Conservation (phyloP, 2,329 filamentous ascomycete species). For the Sarocladium strictum region DNA sequence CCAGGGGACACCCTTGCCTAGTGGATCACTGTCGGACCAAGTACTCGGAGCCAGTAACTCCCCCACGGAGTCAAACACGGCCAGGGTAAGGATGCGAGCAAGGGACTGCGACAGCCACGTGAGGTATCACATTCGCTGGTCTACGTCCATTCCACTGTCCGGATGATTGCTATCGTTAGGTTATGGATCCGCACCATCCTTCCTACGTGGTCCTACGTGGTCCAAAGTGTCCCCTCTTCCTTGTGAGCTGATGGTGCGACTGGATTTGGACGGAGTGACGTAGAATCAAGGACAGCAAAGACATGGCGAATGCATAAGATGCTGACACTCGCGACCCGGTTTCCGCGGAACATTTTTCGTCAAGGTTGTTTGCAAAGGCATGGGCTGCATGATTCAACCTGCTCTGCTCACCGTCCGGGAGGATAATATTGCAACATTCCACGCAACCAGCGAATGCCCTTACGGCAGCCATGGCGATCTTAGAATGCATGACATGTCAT, state of each 20-base stretch:
- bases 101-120: neutral
- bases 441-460: too few species aligned
- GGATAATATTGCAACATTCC: too few species aligned
- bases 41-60: conserved; percentile 1
- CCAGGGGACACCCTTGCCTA: neutral
- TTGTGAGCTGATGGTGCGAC: too few species aligned
- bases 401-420: too few species aligned
- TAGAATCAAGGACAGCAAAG: too few species aligned
- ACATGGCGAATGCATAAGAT: too few species aligned
- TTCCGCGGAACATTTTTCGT: too few species aligned
- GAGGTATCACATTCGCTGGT: neutral
- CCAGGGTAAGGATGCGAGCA: conserved; percentile 1
- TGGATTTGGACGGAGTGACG: too few species aligned
- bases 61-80: neutral
- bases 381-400: too few species aligned
- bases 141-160: neutral
- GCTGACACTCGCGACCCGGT: too few species aligned
- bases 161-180: neutral
- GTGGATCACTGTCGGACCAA: conserved; percentile 2
- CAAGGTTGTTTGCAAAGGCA: too few species aligned
- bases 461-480: neutral
- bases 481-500: neutral
- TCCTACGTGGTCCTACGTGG: neutral
- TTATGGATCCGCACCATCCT: neutral
- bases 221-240: too few species aligned